phyloP scores from a whole-genome alignment of 2,329 filamentous ascomycete species.

The Coleophoma crateriformis region DNA sequence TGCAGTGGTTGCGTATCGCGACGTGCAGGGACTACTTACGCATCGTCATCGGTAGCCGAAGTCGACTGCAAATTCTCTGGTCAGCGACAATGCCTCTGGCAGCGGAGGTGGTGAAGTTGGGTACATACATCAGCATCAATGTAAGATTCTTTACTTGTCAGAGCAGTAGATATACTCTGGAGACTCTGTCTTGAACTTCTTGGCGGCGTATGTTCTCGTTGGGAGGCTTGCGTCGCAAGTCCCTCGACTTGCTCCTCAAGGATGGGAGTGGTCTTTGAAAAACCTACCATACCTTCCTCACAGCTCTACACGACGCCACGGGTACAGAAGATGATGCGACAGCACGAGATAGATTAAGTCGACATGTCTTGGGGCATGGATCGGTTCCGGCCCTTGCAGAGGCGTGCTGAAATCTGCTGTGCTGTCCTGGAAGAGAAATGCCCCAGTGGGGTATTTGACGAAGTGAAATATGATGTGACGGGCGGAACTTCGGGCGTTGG shows the following conservation, averaged over 20 bases:
- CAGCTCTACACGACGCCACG: too few relatives aligned
- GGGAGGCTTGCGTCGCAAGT: neutral
- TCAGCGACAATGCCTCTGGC: neutral
- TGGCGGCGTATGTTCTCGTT: neutral
- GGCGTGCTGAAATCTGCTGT: too few relatives aligned
- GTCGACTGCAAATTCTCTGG: neutral
- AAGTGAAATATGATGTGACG: too few relatives aligned
- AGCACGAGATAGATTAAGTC: too few relatives aligned
- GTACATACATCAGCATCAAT: neutral
- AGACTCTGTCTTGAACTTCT: neutral
- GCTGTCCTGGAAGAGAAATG: too few relatives aligned
- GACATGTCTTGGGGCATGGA: too few relatives aligned
- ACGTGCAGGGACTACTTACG: neutral
- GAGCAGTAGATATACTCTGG: neutral
- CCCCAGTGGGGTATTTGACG: too few relatives aligned
- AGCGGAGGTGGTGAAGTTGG: neutral
- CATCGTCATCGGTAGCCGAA: neutral
- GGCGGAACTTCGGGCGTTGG: too few relatives aligned
- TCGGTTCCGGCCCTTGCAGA: too few relatives aligned
- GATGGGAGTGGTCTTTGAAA: neutral
- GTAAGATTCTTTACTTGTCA: neutral
- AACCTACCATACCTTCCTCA: neutral
- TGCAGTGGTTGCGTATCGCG: too few relatives aligned
- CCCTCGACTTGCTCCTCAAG: neutral
- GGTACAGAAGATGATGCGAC: too few relatives aligned